These are phyloP conservation scores for Leptographium radiaticola DNA, from an alignment of 2,329 filamentous ascomycete species.

Conservation along the genomic window DNA sequence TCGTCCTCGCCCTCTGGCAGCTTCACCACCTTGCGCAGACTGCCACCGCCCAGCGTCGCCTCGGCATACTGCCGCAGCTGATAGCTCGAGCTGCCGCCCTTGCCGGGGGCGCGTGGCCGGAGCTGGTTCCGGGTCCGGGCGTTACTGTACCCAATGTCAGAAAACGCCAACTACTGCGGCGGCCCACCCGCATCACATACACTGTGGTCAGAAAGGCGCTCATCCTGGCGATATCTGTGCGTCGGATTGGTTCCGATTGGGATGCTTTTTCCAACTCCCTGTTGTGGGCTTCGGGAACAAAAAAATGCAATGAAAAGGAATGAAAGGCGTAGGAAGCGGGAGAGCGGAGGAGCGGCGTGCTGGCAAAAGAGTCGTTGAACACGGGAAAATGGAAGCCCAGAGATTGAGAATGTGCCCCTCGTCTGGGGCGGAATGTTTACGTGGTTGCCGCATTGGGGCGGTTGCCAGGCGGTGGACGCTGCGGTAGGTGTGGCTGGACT, in stretches of 20 bases:
- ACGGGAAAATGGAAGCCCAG: neutral
- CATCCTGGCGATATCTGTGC: conserved; percentile 7
- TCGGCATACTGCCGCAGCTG: conserved; percentile 97
- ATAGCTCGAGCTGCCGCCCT: conserved; percentile 75
- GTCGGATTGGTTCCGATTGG: neutral
- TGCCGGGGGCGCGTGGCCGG: conserved; percentile 71
- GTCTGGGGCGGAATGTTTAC: conserved; percentile 8
- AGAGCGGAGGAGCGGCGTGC: neutral
- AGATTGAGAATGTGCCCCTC: neutral
- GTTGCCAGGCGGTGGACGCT: conserved; percentile 7
- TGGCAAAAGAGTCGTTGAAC: neutral
- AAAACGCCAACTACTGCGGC: no score
- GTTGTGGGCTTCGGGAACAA: no score
- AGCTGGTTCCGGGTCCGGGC: conserved; percentile 83
- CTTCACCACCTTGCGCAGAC: conserved; percentile 90
- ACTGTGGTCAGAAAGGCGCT: conserved; percentile 16
- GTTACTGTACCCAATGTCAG: conserved; percentile 41
- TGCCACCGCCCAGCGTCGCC: conserved; percentile 88
- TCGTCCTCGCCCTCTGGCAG: conserved; percentile 93
- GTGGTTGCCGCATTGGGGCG: conserved; percentile 9
- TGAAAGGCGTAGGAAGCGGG: neutral
- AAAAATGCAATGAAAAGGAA: neutral
- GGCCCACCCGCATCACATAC: conserved; percentile 12
- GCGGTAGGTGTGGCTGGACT: neutral
- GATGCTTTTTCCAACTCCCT: no score